Evolutionary conservation across 495 filamentous ascomycete genomes (phyloP).

Genomic region (Aspergillus steynii): DNA sequence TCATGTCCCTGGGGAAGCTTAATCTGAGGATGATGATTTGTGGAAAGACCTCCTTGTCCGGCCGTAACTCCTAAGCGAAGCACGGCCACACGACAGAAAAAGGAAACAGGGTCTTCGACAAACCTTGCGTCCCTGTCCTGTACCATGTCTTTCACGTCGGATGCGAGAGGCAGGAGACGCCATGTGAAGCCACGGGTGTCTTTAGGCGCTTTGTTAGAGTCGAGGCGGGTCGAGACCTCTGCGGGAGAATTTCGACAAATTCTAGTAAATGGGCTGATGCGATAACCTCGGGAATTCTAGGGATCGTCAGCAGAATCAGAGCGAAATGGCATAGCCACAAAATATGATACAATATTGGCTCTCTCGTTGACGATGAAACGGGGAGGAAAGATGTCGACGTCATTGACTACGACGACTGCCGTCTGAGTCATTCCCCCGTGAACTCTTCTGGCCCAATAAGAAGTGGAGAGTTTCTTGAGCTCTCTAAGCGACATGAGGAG

Average conservation of each 20-base stretch:
- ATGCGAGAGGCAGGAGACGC: neutral
- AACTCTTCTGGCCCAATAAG: no score
- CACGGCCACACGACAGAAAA: neutral
- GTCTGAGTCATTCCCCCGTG: neutral
- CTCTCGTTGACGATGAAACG: neutral
- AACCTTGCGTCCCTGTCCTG: neutral
- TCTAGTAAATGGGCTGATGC: neutral
- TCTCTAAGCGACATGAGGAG: no score
- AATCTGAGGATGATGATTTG: neutral
- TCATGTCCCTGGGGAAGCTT: neutral
- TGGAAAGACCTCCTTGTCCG: neutral
- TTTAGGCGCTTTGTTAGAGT: neutral
- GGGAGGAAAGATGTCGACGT: neutral
- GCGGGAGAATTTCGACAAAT: neutral
- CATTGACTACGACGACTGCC: neutral
- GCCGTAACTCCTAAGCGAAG: neutral
- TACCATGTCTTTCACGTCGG: neutral
- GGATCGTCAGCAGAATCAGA: no score
- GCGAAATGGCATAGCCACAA: neutral
- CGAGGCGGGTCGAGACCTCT: neutral
- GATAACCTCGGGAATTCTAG: no score
- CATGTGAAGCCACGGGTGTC: neutral
- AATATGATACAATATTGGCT: neutral
- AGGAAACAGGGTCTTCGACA: neutral
- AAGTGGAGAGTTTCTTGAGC: no score